phyloP scores from a whole-genome alignment of 2,329 filamentous ascomycete genomes.

The Pseudohalonectria lignicola region DNA sequence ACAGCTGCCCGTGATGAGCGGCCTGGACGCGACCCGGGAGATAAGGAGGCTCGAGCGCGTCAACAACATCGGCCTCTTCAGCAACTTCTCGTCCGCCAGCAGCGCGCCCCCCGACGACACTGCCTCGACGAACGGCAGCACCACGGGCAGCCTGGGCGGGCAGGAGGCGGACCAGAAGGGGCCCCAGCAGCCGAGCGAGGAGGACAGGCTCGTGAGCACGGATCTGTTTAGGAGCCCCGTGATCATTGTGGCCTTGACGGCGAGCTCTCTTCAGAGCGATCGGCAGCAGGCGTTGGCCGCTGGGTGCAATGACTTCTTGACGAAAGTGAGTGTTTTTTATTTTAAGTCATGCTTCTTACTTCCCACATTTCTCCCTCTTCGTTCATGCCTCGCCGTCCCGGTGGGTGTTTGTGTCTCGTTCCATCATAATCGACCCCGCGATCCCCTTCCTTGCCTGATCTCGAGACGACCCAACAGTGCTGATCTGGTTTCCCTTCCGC shows the following conservation, averaged over 20 bases:
- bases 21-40: constrained; percentile 87
- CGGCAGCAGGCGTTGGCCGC: constrained; percentile 89
- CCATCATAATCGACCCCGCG: no score
- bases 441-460: no score
- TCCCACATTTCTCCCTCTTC: constrained; percentile 1
- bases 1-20: constrained; percentile 92
- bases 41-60: constrained; percentile 81
- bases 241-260: constrained; percentile 94
- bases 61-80: constrained; percentile 88
- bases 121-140: no score
- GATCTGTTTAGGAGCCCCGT: constrained; percentile 88
- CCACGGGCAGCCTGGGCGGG: no score
- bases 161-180: background rate
- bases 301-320: constrained; percentile 96
- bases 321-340: constrained; percentile 55
- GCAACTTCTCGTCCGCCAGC: constrained; percentile 51
- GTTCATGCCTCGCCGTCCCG: background rate
- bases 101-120: constrained; percentile 32
- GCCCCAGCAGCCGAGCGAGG: constrained; percentile 37
- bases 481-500: no score
- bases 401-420: no score
- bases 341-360: background rate
- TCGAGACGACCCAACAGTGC: no score
- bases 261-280: constrained; percentile 89
- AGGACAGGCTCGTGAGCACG: constrained; percentile 58